These are phyloP conservation scores for Inosperma sp. DNA, from an alignment of 768 basidiomycete genomes.

Conservation along the genomic window DNA sequence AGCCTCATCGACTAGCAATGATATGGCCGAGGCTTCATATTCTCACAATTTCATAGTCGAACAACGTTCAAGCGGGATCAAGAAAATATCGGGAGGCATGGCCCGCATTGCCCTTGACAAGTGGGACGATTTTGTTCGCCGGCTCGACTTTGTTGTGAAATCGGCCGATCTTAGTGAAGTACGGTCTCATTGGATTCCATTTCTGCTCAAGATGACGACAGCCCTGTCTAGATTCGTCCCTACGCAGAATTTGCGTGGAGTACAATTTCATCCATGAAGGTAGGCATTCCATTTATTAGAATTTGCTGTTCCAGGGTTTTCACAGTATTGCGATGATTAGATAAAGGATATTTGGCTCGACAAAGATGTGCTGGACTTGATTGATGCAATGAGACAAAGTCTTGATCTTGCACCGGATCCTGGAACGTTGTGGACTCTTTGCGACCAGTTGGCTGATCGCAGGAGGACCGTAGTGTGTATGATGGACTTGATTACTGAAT, in stretches of 20 bases:
- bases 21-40: too few species aligned
- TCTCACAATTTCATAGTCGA: too few species aligned
- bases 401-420: background rate
- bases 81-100: too few species aligned
- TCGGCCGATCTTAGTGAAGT: too few species aligned
- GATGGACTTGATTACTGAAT: background rate
- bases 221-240: background rate
- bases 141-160: too few species aligned
- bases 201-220: background rate
- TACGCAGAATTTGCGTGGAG: background rate
- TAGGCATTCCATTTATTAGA: background rate
- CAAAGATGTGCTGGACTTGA: background rate
- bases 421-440: background rate
- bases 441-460: background rate
- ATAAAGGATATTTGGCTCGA: background rate
- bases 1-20: too few species aligned
- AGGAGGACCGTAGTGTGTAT: background rate
- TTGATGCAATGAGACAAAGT: background rate
- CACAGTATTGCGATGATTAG: background rate
- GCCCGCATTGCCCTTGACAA: too few species aligned
- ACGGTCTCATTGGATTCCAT: too few species aligned
- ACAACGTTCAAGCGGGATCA: too few species aligned
- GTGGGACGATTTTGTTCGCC: too few species aligned
- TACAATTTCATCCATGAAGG: conserved; percentile 1
- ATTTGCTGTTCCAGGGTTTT: background rate